phyloP scores from a whole-genome alignment of 2,329 filamentous ascomycete species.

The Aspergillus ochraceoroseus region DNA sequence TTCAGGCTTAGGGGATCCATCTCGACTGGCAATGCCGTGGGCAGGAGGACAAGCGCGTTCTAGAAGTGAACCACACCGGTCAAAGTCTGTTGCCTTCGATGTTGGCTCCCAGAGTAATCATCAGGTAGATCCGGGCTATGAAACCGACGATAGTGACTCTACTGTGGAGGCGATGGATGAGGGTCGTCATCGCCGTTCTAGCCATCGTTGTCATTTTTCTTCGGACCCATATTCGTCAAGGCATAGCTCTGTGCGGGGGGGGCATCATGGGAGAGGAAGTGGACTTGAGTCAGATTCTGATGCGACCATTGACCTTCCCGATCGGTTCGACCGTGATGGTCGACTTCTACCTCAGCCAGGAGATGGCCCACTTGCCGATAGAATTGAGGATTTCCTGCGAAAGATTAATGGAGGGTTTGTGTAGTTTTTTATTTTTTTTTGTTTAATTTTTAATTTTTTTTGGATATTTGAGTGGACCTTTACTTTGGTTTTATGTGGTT shows the following conservation, averaged over 20 bases:
- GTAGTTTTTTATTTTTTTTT: constrained; percentile 12
- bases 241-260: not conserved
- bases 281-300: constrained; percentile 36
- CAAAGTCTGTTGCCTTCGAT: constrained; percentile 37
- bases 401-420: constrained; percentile 28
- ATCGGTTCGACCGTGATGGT: constrained; percentile 43
- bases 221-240: constrained; percentile 19
- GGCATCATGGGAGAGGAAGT: constrained; percentile 2
- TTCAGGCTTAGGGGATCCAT: constrained; percentile 22
- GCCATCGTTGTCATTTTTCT: constrained; percentile 23
- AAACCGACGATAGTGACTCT: constrained; percentile 43
- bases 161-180: constrained; percentile 27
- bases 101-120: constrained; percentile 17
- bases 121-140: constrained; percentile 35
- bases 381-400: constrained; percentile 35
- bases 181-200: constrained; percentile 16
- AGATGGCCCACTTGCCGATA: constrained; percentile 34
- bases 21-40: constrained; percentile 12
- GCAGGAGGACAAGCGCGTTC: constrained; percentile 17
- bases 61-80: constrained; percentile 24
- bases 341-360: constrained; percentile 32
- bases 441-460: not conserved
- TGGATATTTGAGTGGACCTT: not conserved
- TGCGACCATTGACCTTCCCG: constrained; percentile 43
- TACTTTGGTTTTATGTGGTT: not conserved